Evolutionary conservation across 345 rosid species (phyloP), one percentile per base, ranked within the genome.

Genomic region (Microthlaspi erraticum): DNA sequence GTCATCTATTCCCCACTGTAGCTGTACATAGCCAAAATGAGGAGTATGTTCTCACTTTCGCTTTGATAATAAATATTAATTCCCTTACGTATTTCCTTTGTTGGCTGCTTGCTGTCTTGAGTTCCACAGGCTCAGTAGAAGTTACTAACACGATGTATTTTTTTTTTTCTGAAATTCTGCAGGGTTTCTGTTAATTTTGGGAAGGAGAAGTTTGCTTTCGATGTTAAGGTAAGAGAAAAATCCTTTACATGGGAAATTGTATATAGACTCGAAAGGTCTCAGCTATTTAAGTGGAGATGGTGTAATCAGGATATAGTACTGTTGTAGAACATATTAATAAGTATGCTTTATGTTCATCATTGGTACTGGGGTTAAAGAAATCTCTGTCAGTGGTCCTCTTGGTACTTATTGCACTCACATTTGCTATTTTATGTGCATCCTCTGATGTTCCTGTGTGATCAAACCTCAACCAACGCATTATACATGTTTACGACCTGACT

Each of bases 161-260:
- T 7, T 45, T 70, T 77, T 76, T 7, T 45, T 76, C 45, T 66
- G 52, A 49, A 13, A 19, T 68, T 62, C 60, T 74, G 82, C 88
- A 91, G 99, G 88, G 84, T 94, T 60, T 84, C 74, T 75, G 94
- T 94, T 77, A 94, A 94, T 87, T 94, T 94, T 45, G 99, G 99
- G 53, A 86, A 85, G 74, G 77, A 66, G 63, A 79, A 81, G 61
- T 94, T 87, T 83, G 87, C 77, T 72, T 91, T 91, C 69, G 92
- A 94, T 81, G 65, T 94, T 58, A 86, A 88, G 95, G 99, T 76
- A 80, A 79, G 86, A 57, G 37, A 16, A 74, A 34, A 29, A 32
- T 32, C 37, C 65, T 51, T 50, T 20, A 10, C 6, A n/a, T 41
- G 8, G 6, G 57, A 23, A 3, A 12, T 72, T 20, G 26, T 54